Percentiles rank a stretch among this genome's conserved stretches.
Evolutionary conservation across 2,329 filamentous ascomycete genomes (phyloP).

Genomic region (Aureobasidium sp.): DNA sequence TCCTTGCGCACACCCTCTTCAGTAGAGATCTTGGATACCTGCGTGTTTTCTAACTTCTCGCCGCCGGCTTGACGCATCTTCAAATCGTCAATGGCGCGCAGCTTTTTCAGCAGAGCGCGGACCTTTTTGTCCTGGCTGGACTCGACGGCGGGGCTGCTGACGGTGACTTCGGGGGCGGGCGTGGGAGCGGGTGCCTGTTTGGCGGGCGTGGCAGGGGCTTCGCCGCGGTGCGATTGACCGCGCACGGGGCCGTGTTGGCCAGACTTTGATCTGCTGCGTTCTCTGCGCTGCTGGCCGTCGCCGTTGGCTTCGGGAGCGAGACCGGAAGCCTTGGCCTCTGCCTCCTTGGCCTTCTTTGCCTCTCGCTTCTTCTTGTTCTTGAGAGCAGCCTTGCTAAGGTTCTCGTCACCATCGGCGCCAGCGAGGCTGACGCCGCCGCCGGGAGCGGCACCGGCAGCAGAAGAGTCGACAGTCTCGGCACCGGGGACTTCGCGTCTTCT

Average conservation of each 20-base stretch:
- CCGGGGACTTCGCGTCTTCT: slow-evolving; percentile 76
- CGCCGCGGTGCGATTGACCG: slow-evolving; percentile 20
- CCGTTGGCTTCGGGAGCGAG: slow-evolving; percentile 40
- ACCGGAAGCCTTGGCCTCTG: slow-evolving; percentile 50
- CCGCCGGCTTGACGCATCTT: slow-evolving; percentile 93
- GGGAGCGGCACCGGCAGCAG: slow-evolving; percentile 58
- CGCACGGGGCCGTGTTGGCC: slow-evolving; percentile 21
- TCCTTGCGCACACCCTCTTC: slow-evolving; percentile 79
- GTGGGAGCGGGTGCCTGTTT: slow-evolving; percentile 26
- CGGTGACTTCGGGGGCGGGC: slow-evolving; percentile 39
- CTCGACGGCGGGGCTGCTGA: slow-evolving; percentile 49
- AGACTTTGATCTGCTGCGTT: slow-evolving; percentile 25
- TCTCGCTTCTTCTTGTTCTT: slow-evolving; percentile 99
- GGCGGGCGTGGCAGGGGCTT: background rate
- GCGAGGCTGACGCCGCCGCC: slow-evolving; percentile 58
- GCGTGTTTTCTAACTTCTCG: slow-evolving; percentile 96
- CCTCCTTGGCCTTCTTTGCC: slow-evolving; percentile 82
- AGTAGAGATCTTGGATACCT: slow-evolving; percentile 95
- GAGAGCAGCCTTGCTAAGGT: slow-evolving; percentile 69
- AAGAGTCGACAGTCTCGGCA: slow-evolving; percentile 59
- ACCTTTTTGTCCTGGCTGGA: slow-evolving; percentile 88
- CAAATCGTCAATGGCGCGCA: slow-evolving; percentile 92
- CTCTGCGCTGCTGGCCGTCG: slow-evolving; percentile 23
- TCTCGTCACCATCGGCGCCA: slow-evolving; percentile 54
- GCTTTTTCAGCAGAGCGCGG: slow-evolving; percentile 88